Base-by-base conservation (phyloP, 2,329 filamentous ascomycete genomes). In the Nemania sp. region DNA sequence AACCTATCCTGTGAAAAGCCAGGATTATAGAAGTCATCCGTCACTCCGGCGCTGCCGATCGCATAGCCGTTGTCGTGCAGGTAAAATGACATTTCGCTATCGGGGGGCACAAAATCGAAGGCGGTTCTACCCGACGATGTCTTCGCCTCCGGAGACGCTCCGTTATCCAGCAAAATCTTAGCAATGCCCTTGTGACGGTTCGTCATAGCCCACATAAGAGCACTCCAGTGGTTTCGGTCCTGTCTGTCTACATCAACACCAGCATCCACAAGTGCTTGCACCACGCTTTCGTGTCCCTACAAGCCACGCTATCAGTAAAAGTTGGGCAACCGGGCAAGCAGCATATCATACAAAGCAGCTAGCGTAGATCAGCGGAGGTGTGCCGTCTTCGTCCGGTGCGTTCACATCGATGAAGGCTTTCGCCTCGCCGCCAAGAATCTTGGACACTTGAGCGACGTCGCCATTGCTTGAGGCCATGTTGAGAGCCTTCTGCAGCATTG, bases 131-230 rank as follows among this genome's bases (percentile, higher is more conserved):
- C 94, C 9, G 90, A 92, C 0, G 91, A 94, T 1, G 94, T 97
- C 70, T 95, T 96, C 63, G 96, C 89, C 66, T 97, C 93, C 3
- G 92, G 88, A n/a, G 92, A 96, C 17, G 94, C 94, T 14, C 92
- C 92, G 66, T 94, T 90, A 70, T 99, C 93, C 28, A 99, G 81
- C 14, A 99, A 77, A 9, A 91, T 80, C 73, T 97, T 97, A 30
- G 93, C 92, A 62, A 99, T 99, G 42, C 86, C 86, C 74, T 97
- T 97, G 74, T 99, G 94, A 52, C 92, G 80, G 72, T 99, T 99
- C 51, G 94, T 99, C 90, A 97, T 97, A 44, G 94, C 93, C 94
- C 94, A 99, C 92, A 99, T 99, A 57, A 99, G 79, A 12, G 94
- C 90, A 66, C 90, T 97, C 94, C 94, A 99, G 68, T 95, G 88